These are phyloP conservation scores for Suhomyces sp. DNA, from an alignment of 805 yeast genomes.

Conservation along the genomic window DNA sequence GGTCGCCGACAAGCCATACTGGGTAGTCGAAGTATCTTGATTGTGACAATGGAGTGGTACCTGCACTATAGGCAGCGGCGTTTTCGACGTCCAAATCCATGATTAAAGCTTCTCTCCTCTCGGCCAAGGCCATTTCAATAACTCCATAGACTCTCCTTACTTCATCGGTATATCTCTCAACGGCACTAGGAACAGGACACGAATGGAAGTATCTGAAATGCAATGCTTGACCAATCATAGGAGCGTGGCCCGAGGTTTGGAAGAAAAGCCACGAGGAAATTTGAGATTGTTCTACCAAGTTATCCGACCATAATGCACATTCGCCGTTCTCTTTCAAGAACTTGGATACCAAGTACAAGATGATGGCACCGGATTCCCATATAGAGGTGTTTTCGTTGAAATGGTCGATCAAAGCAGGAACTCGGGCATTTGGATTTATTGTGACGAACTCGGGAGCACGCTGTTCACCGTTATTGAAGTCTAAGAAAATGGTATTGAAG, in stretches of 20 bases:
- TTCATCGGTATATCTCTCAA: conserved; percentile 87
- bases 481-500: conserved; percentile 80
- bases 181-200: conserved; percentile 81
- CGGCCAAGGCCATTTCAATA: conserved; percentile 92
- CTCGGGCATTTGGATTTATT: conserved; percentile 94
- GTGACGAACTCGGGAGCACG: conserved; percentile 90
- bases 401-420: conserved; percentile 93
- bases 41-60: conserved; percentile 83
- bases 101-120: conserved; percentile 82
- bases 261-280: conserved; percentile 88
- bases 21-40: conserved; percentile 88
- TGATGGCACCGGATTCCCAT: conserved; percentile 96
- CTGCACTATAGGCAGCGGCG: conserved; percentile 83
- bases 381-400: conserved; percentile 72
- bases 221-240: conserved; percentile 97
- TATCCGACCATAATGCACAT: conserved; percentile 79
- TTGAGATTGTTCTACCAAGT: conserved; percentile 76
- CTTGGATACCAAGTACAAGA: conserved; percentile 75
- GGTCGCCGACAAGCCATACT: conserved; percentile 91
- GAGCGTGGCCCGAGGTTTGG: conserved; percentile 96
- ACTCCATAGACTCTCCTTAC: conserved; percentile 93
- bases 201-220: conserved; percentile 92
- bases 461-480: conserved; percentile 86
- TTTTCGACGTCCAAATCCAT: conserved; percentile 88
- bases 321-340: conserved; percentile 60